These are phyloP conservation scores for Deakozyma indianensis DNA, from an alignment of 805 yeast genomes.

Conservation along the genomic window DNA sequence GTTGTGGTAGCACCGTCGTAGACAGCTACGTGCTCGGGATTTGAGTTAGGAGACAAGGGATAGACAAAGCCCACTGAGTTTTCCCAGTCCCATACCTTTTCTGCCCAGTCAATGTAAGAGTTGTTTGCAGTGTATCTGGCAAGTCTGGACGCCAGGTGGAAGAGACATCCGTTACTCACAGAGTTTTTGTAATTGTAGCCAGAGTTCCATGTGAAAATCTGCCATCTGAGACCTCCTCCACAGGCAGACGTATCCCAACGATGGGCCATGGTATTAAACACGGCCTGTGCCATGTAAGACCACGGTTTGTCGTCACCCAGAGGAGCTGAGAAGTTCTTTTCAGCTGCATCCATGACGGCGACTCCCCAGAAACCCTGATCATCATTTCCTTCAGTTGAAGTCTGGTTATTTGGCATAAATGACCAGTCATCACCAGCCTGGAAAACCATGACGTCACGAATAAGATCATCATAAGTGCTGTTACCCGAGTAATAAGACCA, in stretches of 20 bases:
- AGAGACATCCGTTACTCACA: conserved; percentile 79
- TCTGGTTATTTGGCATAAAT: conserved; percentile 77
- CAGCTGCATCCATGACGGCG: conserved; percentile 85
- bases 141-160: conserved; percentile 75
- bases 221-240: conserved; percentile 92
- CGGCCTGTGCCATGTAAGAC: conserved; percentile 77
- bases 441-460: conserved; percentile 48
- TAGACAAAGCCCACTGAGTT: conserved; percentile 34
- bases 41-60: conserved; percentile 20
- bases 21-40: conserved; percentile 18
- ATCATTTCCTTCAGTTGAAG: conserved; percentile 91
- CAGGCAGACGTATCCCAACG: conserved; percentile 74
- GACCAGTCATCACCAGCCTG: conserved; percentile 66
- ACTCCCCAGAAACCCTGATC: conserved; percentile 98
- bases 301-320: conserved; percentile 28
- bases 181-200: conserved; percentile 91
- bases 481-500: conserved; percentile 60
- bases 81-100: conserved; percentile 73
- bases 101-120: conserved; percentile 63
- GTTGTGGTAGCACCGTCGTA: conserved; percentile 24
- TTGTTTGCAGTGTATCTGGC: conserved; percentile 70
- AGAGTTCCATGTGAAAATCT: conserved; percentile 83
- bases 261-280: conserved; percentile 75
- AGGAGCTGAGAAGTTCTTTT: conserved; percentile 68
- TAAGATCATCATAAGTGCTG: conserved; percentile 43